Evolutionary conservation across 1,284 basidiomycete genomes (phyloP).

Genomic region (Cutaneotrichosporon cavernicola): DNA sequence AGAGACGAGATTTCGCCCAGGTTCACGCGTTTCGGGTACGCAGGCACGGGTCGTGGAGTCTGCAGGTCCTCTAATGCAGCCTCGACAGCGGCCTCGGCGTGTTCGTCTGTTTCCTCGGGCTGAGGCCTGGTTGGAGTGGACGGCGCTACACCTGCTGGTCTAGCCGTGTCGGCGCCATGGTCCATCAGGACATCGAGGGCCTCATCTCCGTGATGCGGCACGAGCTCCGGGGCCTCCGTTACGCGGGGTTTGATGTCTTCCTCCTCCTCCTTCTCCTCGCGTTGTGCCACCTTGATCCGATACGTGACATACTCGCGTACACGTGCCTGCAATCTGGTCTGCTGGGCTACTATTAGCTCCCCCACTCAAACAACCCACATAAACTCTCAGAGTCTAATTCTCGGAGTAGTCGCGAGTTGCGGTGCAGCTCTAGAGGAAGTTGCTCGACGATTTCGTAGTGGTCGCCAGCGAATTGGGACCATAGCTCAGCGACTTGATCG

Average conservation of each 20-base stretch:
- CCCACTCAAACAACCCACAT: slow-evolving; percentile 54
- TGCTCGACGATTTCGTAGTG: slow-evolving; percentile 83
- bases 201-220: neutral
- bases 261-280: neutral
- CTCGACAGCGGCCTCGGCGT: slow-evolving; percentile 12
- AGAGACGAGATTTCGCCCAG: slow-evolving; percentile 47
- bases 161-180: neutral
- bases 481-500: slow-evolving; percentile 57
- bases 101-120: neutral
- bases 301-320: slow-evolving; percentile 42
- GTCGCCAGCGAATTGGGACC: slow-evolving; percentile 74
- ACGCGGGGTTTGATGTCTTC: neutral
- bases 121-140: neutral
- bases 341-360: slow-evolving; percentile 36
- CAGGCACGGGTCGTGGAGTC: neutral
- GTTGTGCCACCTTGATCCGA: slow-evolving; percentile 19
- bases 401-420: slow-evolving; percentile 73
- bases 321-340: slow-evolving; percentile 36
- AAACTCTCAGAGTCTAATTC: slow-evolving; percentile 75
- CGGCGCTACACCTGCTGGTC: too few species aligned
- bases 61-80: neutral
- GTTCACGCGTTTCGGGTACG: neutral
- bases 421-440: slow-evolving; percentile 75
- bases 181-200: neutral
- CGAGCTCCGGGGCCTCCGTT: neutral